These are phyloP conservation scores for Pichia sp. DNA, from an alignment of 1,139 yeast genomes.

Conservation along the genomic window DNA sequence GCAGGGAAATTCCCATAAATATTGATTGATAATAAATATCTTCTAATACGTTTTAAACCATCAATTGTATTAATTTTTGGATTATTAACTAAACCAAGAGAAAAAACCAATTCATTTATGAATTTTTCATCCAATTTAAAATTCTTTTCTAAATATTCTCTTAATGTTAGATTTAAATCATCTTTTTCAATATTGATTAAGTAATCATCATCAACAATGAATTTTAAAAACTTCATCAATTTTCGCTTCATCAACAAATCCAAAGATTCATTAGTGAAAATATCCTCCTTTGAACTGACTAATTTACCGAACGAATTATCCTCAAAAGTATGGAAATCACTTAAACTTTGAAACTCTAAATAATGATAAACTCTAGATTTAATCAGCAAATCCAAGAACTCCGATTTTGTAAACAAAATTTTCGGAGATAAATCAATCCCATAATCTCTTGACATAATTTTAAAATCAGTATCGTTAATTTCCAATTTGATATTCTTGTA, in stretches of 20 bases:
- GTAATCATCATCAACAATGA: conserved; percentile 52
- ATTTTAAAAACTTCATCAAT: conserved; percentile 89
- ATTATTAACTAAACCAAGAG: conserved; percentile 73
- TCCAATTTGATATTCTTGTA: conserved; percentile 62
- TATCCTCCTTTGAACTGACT: conserved; percentile 81
- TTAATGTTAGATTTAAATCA: conserved; percentile 31
- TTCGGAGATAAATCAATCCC: conserved; percentile 89
- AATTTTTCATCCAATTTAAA: conserved; percentile 73
- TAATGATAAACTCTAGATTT: conserved; percentile 86
- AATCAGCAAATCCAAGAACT: conserved; percentile 67
- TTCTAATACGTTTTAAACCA: conserved; percentile 73
- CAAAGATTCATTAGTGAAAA: conserved; percentile 82
- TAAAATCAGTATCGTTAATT: conserved; percentile 52
- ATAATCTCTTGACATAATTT: conserved; percentile 62
- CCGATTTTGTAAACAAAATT: conserved; percentile 81
- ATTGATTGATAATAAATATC: conserved; percentile 81
- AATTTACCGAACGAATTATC: conserved; percentile 84
- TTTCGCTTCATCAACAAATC: conserved; percentile 72
- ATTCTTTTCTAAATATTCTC: conserved; percentile 43
- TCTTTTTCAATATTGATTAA: background rate
- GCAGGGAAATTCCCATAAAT: conserved; percentile 94
- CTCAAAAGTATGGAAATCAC: conserved; percentile 86
- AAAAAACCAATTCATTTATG: conserved; percentile 72
- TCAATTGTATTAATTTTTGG: conserved; percentile 58
- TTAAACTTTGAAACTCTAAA: conserved; percentile 83